These are phyloP conservation scores for Penicillium ochrochloron DNA, from an alignment of 495 filamentous ascomycete genomes.

Conservation along the genomic window DNA sequence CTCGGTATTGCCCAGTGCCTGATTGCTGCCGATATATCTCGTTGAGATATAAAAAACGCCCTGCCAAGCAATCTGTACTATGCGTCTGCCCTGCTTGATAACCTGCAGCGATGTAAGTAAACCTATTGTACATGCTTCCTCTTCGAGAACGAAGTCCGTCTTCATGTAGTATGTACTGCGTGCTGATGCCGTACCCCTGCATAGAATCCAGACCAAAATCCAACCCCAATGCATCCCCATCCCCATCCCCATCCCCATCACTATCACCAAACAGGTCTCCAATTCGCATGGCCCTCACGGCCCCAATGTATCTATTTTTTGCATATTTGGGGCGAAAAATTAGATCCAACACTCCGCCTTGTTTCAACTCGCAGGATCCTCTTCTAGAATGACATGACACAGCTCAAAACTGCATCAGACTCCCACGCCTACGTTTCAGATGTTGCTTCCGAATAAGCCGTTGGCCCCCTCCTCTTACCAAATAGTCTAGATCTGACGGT, in stretches of 20 bases:
- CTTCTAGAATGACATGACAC: slow-evolving; percentile 1
- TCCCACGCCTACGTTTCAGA: not conserved
- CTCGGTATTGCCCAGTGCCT: not conserved
- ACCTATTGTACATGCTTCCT: not conserved
- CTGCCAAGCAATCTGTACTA: not conserved
- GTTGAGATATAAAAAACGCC: not conserved
- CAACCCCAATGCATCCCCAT: slow-evolving; percentile 5
- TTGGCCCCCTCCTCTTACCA: not conserved
- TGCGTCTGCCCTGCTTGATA: not conserved
- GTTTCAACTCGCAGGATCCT: not conserved
- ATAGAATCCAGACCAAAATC: not conserved
- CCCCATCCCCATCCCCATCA: not conserved
- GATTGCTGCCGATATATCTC: not conserved
- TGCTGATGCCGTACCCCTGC: not conserved
- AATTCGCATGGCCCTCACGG: not conserved
- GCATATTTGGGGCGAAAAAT: slow-evolving; percentile 1
- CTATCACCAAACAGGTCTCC: not conserved
- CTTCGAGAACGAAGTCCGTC: not conserved
- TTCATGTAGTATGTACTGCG: not conserved
- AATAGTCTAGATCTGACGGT: not conserved
- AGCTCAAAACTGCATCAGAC: not conserved
- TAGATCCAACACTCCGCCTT: not conserved
- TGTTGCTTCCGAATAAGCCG: not conserved
- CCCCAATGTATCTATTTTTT: slow-evolving; percentile 4
- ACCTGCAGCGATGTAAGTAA: not conserved